Base-by-base conservation (phyloP, 805 yeast genomes). In the Wickerhamomyces alni region DNA sequence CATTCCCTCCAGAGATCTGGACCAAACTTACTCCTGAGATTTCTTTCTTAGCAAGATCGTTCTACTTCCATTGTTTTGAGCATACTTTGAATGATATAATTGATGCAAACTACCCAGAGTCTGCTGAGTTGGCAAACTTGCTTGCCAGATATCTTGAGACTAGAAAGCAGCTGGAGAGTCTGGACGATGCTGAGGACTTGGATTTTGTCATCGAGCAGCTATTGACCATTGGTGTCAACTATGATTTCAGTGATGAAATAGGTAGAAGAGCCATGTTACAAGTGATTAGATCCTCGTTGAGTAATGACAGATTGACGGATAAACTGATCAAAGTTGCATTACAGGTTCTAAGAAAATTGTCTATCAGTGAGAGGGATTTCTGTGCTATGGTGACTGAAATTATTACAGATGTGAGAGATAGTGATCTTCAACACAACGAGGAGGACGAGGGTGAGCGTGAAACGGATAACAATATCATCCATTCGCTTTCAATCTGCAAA, bases 231-330 rank as follows among this genome's bases (percentile, higher is more conserved):
- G 81, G 89, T 1, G 72, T 73, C 22, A 74, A 75, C 29, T 83
- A 82, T 54, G 98, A 93, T 58, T 87, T 77, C 53, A 82, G 87
- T 50, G 97, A 93, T 64, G 96, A 89, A 59, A 74, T 84, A 35
- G 96, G 97, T 17, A 75, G 96, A 54, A 73, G 95, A 57, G 77
- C 78, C 33, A 77, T 87, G 76, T 62, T 84, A 30, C 71, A 67
- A 24, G 69, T 76, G 2, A 61, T 80, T 5, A 69, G 87, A 64
- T 66, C 75, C 17, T 66, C 80, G n/a, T 63, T 83, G 41, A 70
- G 80, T 1, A 69, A 74, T 31, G 82, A 77, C 38, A 66, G 72
- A 13, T 64, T 84, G 19, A 60, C 76, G 2, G 87, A 77, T 41
- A 55, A 63, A 7, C 63, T 80, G 24, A 70, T 78, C 19, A 71